Evolutionary conservation across 2,329 filamentous ascomycete genomes (phyloP), one percentile per base, ranked within the genome.

Genomic region (Paecilomyces sp.): DNA sequence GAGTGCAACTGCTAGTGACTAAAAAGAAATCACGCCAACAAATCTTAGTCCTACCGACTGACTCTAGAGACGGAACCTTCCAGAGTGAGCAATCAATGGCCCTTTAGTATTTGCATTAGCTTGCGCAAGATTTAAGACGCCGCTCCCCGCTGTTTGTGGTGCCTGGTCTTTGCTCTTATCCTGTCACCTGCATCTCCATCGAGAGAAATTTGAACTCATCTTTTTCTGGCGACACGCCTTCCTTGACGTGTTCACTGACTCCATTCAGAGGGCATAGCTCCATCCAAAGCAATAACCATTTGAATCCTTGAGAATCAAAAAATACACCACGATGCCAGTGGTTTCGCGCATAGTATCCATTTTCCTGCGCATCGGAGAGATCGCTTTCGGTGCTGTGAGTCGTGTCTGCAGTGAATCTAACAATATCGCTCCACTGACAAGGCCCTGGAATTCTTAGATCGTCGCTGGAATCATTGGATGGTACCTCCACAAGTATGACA

Each of bases 401-500:
- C 63, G 65, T 25, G 9, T 25, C 18, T 8, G 25, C 22, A 28
- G 58, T 15, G 41, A 6, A 62, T 58, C 70, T 13, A 62, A 66
- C 58, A 70, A 71, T 64, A 55, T 69, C 24, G 51, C 68, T 55
- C 55, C 58, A 63, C 58, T 61, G 62, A 57, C 51, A 15, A 47
- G n/a, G 18, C n/a, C n/a, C 41, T 12, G 25, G n/a, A 47, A 7
- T 47, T n/a, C 15, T 47, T 61, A 80, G 77, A 70, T 80, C 62
- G 86, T 91, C 57, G 85, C 87, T 25, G 89, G 88, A 61, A 79
- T 91, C 62, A 85, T 87, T 60, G 88, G 87, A 57, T 72, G 84
- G 64, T 88, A 88, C 71, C 83, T 92, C 28, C 81, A 85, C 70
- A 65, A 74, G 2, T 77, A 77, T 56, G 61, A 77, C 24, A 64